Base-by-base conservation (phyloP, 202 grass and related monocot genomes). In the Carex arenaria region DNA sequence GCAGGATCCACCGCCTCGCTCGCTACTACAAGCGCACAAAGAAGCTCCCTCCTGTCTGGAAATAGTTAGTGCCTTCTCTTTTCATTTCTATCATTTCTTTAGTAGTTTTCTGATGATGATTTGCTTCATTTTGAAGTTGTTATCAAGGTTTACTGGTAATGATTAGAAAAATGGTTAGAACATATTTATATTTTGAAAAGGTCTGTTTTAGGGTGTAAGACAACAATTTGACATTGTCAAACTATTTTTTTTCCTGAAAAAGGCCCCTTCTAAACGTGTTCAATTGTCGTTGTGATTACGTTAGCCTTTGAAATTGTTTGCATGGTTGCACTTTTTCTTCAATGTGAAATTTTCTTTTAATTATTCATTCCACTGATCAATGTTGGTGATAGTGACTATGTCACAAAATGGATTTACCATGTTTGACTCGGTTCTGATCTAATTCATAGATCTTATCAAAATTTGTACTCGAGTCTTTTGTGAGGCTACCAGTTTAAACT, bases 1-100 rank as follows among this genome's bases (percentile, higher is more conserved):
- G 90, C 86, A 92, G 90, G 90, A 95, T 95, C 84, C 93, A 95
- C 84, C 93, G 93, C 86, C 88, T 95, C 0, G 93, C 93, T 32
- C 93, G 93, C 79, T 95, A 95, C 86, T 95, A 95, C 80, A 95
- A 95, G 88, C 87, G 93, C 83, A 95, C 93, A 80, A 95, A 95
- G 90, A 93, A 95, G 87, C 90, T 95, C 31, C 89, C 93, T 0
- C 88, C 93, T 0, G 88, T 89, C 87, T 95, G 93, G 93, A 95
- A 95, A 84, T 95, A 95, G 93, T 95, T 83, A 90, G 90, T 92
- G 11, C 36, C 54, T 19, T 34, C 11, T 9, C 31, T 15, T 31
- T 28, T 61, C 7, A 19, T 56, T 79, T 14, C 0, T 59, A 62
- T 14, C 2, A 10, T 80, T 76, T 80, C 12, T 10, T 43, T 1